These are phyloP conservation scores for Hygrophila difformis DNA, from an alignment of 257 asterid genomes.

Conservation along the genomic window DNA sequence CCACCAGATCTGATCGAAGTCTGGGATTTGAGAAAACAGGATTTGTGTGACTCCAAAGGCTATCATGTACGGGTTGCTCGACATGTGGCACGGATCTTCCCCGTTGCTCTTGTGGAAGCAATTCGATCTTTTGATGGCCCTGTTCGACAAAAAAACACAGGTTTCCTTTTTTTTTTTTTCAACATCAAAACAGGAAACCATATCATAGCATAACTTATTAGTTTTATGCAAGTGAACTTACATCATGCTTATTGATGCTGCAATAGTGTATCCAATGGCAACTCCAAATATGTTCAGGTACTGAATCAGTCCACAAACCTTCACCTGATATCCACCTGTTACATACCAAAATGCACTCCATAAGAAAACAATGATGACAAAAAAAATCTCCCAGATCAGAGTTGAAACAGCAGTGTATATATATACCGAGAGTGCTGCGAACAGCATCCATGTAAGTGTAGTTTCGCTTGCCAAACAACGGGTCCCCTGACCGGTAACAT, in stretches of 20 bases:
- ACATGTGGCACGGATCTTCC: slow-evolving; percentile 40
- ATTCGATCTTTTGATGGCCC: slow-evolving; percentile 47
- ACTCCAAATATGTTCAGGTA: slow-evolving; percentile 41
- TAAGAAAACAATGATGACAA: background rate
- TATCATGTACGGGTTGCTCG: slow-evolving; percentile 53
- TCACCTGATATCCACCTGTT: slow-evolving; percentile 41
- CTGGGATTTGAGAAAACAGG: slow-evolving; percentile 50
- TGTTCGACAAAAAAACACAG: slow-evolving; percentile 4
- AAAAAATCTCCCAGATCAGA: background rate
- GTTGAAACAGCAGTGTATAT: background rate
- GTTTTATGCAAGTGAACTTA: too few relatives aligned
- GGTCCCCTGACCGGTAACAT: slow-evolving; percentile 48
- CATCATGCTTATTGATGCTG: slow-evolving; percentile 56
- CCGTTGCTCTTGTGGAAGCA: slow-evolving; percentile 43
- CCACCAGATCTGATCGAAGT: slow-evolving; percentile 46
- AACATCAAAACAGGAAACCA: too few relatives aligned
- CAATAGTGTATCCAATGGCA: slow-evolving; percentile 48
- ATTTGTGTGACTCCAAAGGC: slow-evolving; percentile 40
- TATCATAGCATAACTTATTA: background rate
- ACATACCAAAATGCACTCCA: background rate
- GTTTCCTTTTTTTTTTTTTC: too few relatives aligned
- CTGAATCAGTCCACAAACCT: slow-evolving; percentile 38
- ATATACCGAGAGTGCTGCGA: slow-evolving; percentile 41
- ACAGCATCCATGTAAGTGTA: slow-evolving; percentile 60
- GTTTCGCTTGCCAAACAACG: slow-evolving; percentile 48